Evolutionary conservation across 225 moss, liverwort and hornwort genomes (phyloP), one percentile per base, ranked within the genome.

Genomic region (Physcomitrium patens): DNA sequence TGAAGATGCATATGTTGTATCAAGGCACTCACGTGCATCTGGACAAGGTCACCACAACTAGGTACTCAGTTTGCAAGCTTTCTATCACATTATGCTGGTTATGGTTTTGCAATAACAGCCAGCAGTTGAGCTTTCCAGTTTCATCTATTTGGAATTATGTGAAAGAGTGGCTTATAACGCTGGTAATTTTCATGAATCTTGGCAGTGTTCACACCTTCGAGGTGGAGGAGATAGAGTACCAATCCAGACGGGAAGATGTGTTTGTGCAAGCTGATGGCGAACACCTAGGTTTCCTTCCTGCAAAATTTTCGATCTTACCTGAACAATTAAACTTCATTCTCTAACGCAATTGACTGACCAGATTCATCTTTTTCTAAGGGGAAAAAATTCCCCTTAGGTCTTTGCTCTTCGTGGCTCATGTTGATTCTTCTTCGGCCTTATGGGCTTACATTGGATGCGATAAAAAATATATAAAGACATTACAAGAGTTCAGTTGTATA

Each of bases 241-340:
- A 64, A 27, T 80, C 79, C 7, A 73, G 73, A 52, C 80, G 48
- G 64, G 56, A 56, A 68, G 85, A 67, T 74, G 84, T 84, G 41
- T 96, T 77, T 45, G 83, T 96, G 51, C 94, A 96, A 81, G 96
- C 94, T 11, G 96, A 96, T 57, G 96, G 96, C 41, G 96, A 96
- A 82, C 94, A 89, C 75, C 47, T 94, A 55, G 96, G 96, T 49
- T 89, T 83, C 72, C 88, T 96, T 56, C 86, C 85, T 11, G 94
- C 91, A 18, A 86, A 88, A 14, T 92, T 92, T 68, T 92, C 92
- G 71, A 76, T 96, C 27, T 54, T 91, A 28, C 92, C 96, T 2
- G 70, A 67, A 31, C 85, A 74, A 16, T 62, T 96, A 68, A 91
- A 94, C 50, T 91, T 96, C 42, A 77, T 96, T 57, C 65, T 86